These are phyloP conservation scores for Salvia hispanica DNA, from an alignment of 257 asterid species.

Conservation along the genomic window DNA sequence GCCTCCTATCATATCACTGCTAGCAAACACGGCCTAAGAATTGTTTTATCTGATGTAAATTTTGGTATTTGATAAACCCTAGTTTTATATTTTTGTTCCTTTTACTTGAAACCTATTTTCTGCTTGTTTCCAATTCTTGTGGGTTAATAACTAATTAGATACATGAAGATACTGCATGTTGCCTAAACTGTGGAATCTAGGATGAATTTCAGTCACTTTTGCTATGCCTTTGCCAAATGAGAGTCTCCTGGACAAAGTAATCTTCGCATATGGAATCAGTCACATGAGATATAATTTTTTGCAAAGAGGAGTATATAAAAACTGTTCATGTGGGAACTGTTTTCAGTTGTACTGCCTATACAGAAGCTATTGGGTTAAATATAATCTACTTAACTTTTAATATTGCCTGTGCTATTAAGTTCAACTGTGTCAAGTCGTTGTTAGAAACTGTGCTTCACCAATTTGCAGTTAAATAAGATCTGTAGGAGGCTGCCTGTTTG, in stretches of 20 bases:
- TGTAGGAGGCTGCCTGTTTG: background rate
- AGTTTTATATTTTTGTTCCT: background rate
- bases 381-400: background rate
- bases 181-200: background rate
- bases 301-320: background rate
- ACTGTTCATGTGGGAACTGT: background rate
- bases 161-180: background rate
- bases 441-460: background rate
- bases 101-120: background rate
- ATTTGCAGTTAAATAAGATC: background rate
- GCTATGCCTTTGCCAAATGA: background rate
- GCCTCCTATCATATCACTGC: too few relatives aligned
- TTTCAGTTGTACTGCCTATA: background rate
- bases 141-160: background rate
- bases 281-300: background rate
- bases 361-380: slow-evolving; percentile 3
- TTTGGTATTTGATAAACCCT: background rate
- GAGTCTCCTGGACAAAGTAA: background rate
- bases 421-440: background rate
- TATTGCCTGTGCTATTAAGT: background rate
- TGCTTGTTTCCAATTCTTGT: background rate
- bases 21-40: too few relatives aligned
- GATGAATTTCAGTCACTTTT: background rate
- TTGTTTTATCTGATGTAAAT: background rate
- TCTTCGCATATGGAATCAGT: background rate